Evolutionary conservation across 805 yeast genomes (phyloP).

Genomic region (Candida saitoana): DNA sequence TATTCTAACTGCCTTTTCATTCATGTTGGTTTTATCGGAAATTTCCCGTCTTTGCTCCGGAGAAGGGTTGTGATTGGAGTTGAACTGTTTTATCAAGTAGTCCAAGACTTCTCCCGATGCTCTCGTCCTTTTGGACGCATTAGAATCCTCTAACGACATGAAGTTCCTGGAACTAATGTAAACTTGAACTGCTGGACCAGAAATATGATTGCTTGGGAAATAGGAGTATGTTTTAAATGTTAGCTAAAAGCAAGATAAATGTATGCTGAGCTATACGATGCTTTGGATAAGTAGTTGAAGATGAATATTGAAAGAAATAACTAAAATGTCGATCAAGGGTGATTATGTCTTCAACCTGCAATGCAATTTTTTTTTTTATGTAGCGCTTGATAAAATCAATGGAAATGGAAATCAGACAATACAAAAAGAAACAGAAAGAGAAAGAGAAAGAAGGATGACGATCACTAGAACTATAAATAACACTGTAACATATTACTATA

Average conservation of each 20-base stretch:
- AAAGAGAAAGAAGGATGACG: too few species aligned
- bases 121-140: slow-evolving; percentile 49
- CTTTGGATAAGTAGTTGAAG: neutral
- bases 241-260: neutral
- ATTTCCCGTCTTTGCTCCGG: slow-evolving; percentile 67
- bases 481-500: too few species aligned
- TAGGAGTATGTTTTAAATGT: neutral
- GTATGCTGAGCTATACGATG: neutral
- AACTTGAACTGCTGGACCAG: too few species aligned
- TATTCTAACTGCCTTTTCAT: slow-evolving; percentile 83
- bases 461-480: too few species aligned
- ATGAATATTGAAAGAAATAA: neutral
- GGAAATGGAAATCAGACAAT: too few species aligned
- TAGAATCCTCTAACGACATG: slow-evolving; percentile 4
- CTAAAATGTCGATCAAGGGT: neutral
- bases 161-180: neutral
- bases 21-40: slow-evolving; percentile 70
- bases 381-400: neutral
- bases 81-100: slow-evolving; percentile 63
- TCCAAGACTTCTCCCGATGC: slow-evolving; percentile 80
- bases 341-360: neutral
- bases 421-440: too few species aligned
- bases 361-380: neutral
- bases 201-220: neutral
- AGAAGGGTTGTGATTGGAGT: slow-evolving; percentile 68